These are phyloP conservation scores for Ceriops tagal DNA, from an alignment of 345 rosid genomes.

Conservation along the genomic window DNA sequence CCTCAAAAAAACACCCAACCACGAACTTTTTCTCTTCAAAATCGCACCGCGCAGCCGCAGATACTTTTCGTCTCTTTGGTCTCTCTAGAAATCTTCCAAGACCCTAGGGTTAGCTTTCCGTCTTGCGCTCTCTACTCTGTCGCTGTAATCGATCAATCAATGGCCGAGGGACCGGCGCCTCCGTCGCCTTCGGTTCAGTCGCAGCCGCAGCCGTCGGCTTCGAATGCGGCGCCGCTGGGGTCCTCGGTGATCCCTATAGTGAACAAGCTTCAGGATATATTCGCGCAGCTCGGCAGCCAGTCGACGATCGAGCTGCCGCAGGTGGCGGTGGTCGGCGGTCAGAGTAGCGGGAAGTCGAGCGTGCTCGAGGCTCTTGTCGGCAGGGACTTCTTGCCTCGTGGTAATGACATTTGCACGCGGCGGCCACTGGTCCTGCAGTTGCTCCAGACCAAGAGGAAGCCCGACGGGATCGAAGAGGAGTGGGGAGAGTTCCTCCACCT, in stretches of 20 bases:
- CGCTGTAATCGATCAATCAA: slow-evolving; percentile 6
- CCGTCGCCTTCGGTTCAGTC: slow-evolving; percentile 12
- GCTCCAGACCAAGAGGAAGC: slow-evolving; percentile 63
- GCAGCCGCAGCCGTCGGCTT: slow-evolving; percentile 10
- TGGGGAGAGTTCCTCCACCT: slow-evolving; percentile 94
- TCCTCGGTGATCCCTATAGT: slow-evolving; percentile 89
- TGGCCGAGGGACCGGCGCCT: slow-evolving; percentile 31
- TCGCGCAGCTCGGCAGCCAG: slow-evolving; percentile 89
- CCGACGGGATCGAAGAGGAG: slow-evolving; percentile 70
- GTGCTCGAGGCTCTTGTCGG: slow-evolving; percentile 97
- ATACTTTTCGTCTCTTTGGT: no score
- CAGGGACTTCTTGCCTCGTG: slow-evolving; percentile 93
- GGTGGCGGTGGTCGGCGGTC: slow-evolving; percentile 97
- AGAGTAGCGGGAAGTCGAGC: slow-evolving; percentile 98
- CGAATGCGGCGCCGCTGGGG: slow-evolving; percentile 44
- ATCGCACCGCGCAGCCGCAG: no score
- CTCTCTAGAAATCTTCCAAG: not conserved
- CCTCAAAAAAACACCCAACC: no score
- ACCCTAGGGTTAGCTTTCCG: slow-evolving; percentile 2
- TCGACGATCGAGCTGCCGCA: slow-evolving; percentile 94
- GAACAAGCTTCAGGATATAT: slow-evolving; percentile 92
- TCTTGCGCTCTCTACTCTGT: no score
- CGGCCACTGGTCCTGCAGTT: slow-evolving; percentile 96
- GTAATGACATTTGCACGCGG: slow-evolving; percentile 88
- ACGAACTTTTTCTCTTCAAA: not conserved